A percentile compares a stretch with the other conserved stretches of the same genome.
Evolutionary conservation across 2,329 filamentous ascomycete genomes (phyloP).

Genomic region (Colletotrichum tropicale): DNA sequence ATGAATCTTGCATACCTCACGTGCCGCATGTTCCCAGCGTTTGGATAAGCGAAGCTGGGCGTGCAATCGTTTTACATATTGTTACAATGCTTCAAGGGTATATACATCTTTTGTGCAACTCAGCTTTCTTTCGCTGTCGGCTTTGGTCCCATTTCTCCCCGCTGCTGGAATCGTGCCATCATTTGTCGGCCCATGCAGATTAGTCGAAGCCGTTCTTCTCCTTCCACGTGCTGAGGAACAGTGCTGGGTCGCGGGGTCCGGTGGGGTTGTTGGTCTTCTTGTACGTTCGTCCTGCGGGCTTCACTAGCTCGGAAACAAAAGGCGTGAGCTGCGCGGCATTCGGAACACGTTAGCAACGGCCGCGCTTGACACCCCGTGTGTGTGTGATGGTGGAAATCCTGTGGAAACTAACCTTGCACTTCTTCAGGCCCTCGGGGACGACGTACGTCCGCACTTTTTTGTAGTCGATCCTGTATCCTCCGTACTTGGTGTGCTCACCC

Average conservation of each 20-base stretch:
- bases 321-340: constrained; percentile 70
- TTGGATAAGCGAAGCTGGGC: not conserved
- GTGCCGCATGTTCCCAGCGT: not conserved
- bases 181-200: constrained; percentile 16
- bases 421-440: constrained; percentile 70
- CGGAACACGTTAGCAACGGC: not conserved
- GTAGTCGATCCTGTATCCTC: constrained; percentile 85
- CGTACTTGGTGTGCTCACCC: constrained; percentile 83
- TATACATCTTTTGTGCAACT: constrained; percentile 8
- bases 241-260: constrained; percentile 65
- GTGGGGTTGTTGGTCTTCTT: constrained; percentile 57
- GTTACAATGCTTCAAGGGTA: constrained; percentile 17
- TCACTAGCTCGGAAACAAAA: constrained; percentile 71
- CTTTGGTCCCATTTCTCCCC: not conserved
- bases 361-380: not conserved
- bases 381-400: not conserved
- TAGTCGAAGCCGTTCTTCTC: constrained; percentile 66
- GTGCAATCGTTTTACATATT: constrained; percentile 10
- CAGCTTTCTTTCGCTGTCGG: not conserved
- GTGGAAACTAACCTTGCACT: constrained; percentile 68
- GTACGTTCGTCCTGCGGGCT: constrained; percentile 35
- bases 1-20: not conserved
- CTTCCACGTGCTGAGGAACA: constrained; percentile 72
- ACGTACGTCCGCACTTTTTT: constrained; percentile 90
- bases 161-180: not conserved